A percentile compares a stretch with the other conserved stretches of the same genome.
phyloP scores from a whole-genome alignment of 1,284 basidiomycete species.

The Moesziomyces sp. region DNA sequence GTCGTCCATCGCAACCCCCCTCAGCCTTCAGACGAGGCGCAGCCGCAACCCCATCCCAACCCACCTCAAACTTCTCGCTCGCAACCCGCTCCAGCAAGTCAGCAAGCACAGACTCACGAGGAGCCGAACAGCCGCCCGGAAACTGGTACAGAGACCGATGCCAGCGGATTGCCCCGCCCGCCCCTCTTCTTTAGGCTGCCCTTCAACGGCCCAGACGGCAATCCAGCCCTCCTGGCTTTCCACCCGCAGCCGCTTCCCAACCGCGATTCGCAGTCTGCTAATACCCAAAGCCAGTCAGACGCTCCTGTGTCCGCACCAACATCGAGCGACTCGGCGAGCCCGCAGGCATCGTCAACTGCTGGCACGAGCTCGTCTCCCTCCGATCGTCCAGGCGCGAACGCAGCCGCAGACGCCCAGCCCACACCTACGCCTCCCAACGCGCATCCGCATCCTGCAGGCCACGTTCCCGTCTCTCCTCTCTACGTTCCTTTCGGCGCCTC shows the following conservation, averaged over 20 bases:
- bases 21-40: not conserved
- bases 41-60: not conserved
- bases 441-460: constrained; percentile 31
- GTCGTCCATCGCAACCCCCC: constrained; percentile 12
- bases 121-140: not conserved
- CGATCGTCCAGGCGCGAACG: not conserved
- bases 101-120: not conserved
- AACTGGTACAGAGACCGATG: not conserved
- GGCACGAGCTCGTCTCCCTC: not conserved
- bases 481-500: constrained; percentile 58
- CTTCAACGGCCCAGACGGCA: constrained; percentile 42
- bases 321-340: not conserved
- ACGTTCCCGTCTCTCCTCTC: constrained; percentile 51
- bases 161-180: constrained; percentile 7
- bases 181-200: constrained; percentile 52
- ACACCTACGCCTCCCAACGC: constrained; percentile 5
- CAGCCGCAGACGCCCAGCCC: not conserved
- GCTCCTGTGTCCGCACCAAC: not conserved
- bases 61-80: not conserved
- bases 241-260: constrained; percentile 38
- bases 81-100: not conserved
- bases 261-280: not conserved
- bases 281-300: not conserved
- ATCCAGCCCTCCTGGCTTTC: constrained; percentile 52
- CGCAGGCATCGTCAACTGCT: not conserved